phyloP scores from a whole-genome alignment of 345 rosid species.

The Pistacia vera region DNA sequence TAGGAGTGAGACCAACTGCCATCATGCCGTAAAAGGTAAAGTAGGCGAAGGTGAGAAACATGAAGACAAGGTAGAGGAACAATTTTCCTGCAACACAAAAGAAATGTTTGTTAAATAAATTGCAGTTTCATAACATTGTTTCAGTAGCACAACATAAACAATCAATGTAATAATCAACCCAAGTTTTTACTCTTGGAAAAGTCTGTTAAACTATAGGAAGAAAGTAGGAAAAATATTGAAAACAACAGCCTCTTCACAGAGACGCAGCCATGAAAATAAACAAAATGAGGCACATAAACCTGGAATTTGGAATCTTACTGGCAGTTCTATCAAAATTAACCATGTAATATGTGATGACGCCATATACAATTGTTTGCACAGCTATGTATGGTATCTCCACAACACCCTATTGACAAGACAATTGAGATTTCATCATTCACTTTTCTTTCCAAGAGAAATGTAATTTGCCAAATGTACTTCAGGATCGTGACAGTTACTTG shows the following conservation, averaged over 20 bases:
- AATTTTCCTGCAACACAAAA: constrained; percentile 62
- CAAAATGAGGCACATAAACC: not conserved
- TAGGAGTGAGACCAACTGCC: constrained; percentile 92
- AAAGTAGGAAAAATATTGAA: no score
- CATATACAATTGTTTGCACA: constrained; percentile 66
- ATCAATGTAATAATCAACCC: no score
- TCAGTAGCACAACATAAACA: not conserved
- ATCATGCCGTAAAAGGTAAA: constrained; percentile 93
- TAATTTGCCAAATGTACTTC: no score
- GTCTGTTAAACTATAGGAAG: not conserved
- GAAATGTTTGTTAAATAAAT: not conserved
- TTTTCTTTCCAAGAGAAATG: not conserved
- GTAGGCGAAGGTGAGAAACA: constrained; percentile 93
- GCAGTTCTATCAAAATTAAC: constrained; percentile 72
- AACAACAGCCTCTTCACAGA: not conserved
- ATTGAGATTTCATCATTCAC: not conserved
- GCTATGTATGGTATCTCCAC: constrained; percentile 87
- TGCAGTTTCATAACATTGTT: not conserved
- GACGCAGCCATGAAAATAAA: not conserved
- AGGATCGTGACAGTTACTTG: constrained; percentile 41
- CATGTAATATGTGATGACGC: constrained; percentile 83
- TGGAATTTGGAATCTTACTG: constrained; percentile 45
- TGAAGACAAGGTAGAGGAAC: constrained; percentile 65
- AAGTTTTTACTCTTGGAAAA: not conserved
- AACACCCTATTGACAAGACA: constrained; percentile 50